Percentiles rank a stretch among this genome's conserved stretches.
These are phyloP conservation scores for Lepidium didymum DNA, from an alignment of 345 rosid genomes.

Conservation along the genomic window DNA sequence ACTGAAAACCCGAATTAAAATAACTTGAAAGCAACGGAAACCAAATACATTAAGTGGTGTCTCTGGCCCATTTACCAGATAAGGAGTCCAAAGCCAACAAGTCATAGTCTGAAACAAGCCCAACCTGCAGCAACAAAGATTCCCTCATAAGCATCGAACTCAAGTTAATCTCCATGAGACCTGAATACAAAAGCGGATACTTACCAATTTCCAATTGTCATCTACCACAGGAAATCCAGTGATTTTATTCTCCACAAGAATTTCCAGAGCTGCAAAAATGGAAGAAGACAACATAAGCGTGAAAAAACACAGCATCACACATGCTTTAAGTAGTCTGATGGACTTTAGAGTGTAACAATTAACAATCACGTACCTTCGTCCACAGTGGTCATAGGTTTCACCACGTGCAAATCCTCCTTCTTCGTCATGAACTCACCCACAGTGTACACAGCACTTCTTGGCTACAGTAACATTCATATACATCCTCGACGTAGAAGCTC, in stretches of 20 bases:
- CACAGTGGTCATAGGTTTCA: slow-evolving; percentile 68
- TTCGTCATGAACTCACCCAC: slow-evolving; percentile 91
- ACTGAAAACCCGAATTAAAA: background rate
- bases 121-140: slow-evolving; percentile 57
- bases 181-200: slow-evolving; percentile 12
- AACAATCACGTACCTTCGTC: slow-evolving; percentile 57
- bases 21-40: slow-evolving; percentile 9
- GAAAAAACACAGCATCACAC: background rate
- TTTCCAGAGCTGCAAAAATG: slow-evolving; percentile 53
- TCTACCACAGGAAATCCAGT: slow-evolving; percentile 92
- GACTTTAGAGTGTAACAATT: background rate
- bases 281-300: background rate
- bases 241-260: slow-evolving; percentile 66
- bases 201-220: slow-evolving; percentile 73
- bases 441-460: slow-evolving; percentile 48
- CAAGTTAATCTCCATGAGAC: background rate
- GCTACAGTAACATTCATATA: slow-evolving; percentile 33
- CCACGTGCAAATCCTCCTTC: slow-evolving; percentile 65
- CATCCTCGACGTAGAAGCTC: background rate
- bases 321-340: background rate
- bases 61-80: slow-evolving; percentile 50
- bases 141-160: background rate
- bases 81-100: slow-evolving; percentile 87
- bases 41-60: background rate
- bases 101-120: slow-evolving; percentile 95